Evolutionary conservation across 345 rosid genomes (phyloP), one percentile per base, ranked within the genome.

Genomic region (Aquilaria yunnanensis): DNA sequence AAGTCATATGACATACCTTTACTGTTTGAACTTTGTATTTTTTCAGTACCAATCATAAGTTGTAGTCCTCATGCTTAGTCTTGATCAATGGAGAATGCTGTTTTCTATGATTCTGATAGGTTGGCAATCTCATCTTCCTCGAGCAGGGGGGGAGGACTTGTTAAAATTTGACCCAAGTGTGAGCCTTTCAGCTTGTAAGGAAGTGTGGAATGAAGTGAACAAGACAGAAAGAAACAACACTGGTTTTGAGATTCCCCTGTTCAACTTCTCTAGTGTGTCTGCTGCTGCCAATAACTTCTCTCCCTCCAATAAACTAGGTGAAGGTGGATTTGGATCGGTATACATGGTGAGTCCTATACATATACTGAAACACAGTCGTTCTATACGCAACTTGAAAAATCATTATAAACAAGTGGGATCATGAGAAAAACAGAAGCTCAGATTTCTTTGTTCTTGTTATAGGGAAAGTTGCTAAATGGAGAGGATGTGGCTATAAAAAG

Each of bases 281-380:
- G 57, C 57, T 33, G 66, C 66, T 12, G 37, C 66, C 14, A 31
- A 51, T 23, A 23, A 52, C 23, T 62, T 51, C 66, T 62, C 57
- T 2, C 2, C 37, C 32, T 62, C 66, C 16, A 62, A 62, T 1
- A 62, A 62, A 29, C 65, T 62, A 50, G 65, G 65, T 34, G 65
- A 62, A 47, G 65, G 65, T 51, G 65, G 65, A 11, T 62, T 62
- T 62, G 65, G 65, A 51, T 56, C 65, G 16, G 65, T 62, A 2
- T 62, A 62, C 57, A 52, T 41, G 66, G 58, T 62, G 43, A 37
- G 43, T 34, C 41, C 6, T 3, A 34, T 34, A 6, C 6, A 34
- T 34, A 3, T 34, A 3, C 41, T 34, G 41, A 23, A 37, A 23
- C 50, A 37, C 66, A 41, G 0, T 16, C 0, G 9, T 51, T 51